A percentile compares a stretch with the other conserved stretches of the same genome.
These are phyloP conservation scores for Phytophthora colocasiae DNA, from an alignment of 352 stramenopile species.

Conservation along the genomic window DNA sequence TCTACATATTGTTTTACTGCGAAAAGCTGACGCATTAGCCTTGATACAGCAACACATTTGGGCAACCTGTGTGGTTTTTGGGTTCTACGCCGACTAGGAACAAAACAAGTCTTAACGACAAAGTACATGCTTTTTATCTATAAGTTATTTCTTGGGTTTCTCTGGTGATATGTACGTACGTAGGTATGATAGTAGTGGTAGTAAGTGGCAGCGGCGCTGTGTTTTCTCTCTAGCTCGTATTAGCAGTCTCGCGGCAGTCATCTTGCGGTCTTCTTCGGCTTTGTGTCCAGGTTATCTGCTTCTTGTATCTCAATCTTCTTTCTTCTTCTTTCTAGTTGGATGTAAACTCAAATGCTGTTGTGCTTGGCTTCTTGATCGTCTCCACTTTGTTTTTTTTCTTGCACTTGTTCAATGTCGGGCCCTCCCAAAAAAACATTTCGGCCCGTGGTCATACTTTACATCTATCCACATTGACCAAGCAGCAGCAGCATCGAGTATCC, in stretches of 20 bases:
- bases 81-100: constrained; percentile 88
- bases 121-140: constrained; percentile 48
- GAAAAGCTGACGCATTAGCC: neutral
- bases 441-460: constrained; percentile 51
- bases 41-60: constrained; percentile 83
- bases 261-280: too few species aligned
- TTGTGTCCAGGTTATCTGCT: neutral
- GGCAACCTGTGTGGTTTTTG: constrained; percentile 91
- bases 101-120: constrained; percentile 18
- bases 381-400: constrained; percentile 24
- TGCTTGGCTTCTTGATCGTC: constrained; percentile 25
- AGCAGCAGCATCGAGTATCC: constrained; percentile 13
- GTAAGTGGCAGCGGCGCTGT: constrained; percentile 17
- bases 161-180: constrained; percentile 30
- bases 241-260: neutral
- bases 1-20: neutral
- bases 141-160: constrained; percentile 63
- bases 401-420: constrained; percentile 35
- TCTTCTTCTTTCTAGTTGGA: neutral
- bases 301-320: constrained; percentile 1
- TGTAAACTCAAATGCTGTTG: constrained; percentile 7
- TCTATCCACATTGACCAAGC: constrained; percentile 43
- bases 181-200: constrained; percentile 31
- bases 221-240: constrained; percentile 12
- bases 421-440: constrained; percentile 27